Conservation (phyloP, 2,329 filamentous ascomycete species). For the Moelleriella libera region DNA sequence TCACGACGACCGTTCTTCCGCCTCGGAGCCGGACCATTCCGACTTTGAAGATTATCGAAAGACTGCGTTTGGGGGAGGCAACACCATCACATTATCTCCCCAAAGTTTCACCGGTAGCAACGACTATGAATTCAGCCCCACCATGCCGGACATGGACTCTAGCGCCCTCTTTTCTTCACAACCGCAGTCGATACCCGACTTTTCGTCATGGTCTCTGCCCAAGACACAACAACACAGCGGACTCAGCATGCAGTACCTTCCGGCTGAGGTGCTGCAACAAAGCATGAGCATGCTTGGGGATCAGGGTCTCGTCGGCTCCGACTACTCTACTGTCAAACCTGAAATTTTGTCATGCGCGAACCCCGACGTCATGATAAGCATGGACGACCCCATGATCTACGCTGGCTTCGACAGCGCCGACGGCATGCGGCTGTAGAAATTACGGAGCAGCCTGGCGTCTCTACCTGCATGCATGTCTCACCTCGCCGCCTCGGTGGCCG, state of each 20-base stretch:
- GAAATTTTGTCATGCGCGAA: conserved; percentile 37
- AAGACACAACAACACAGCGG: conserved; percentile 12
- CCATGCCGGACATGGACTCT: conserved; percentile 18
- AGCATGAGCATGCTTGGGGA: conserved; percentile 29
- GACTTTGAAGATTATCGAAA: conserved; percentile 42
- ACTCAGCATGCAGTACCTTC: conserved; percentile 25
- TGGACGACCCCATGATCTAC: conserved; percentile 46
- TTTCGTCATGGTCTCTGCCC: conserved; percentile 16
- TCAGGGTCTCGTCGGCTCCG: conserved; percentile 35
- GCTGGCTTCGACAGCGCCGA: conserved; percentile 32
- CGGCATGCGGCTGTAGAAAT: conserved; percentile 15
- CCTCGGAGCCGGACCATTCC: conserved; percentile 40
- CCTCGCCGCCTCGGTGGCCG: background rate
- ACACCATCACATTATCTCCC: conserved; percentile 33
- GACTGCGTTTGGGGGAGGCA: conserved; percentile 26
- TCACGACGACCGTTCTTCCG: conserved; percentile 29
- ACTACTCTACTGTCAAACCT: conserved; percentile 36
- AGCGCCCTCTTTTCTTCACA: conserved; percentile 19
- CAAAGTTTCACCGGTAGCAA: conserved; percentile 30
- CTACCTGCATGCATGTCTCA: background rate
- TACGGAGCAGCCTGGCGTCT: background rate
- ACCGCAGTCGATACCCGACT: conserved; percentile 18
- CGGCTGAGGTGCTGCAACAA: conserved; percentile 22
- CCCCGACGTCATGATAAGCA: conserved; percentile 41
- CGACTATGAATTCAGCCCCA: conserved; percentile 22